Evolutionary conservation across 192 early-diverging fungal species (phyloP), one percentile per base, ranked within the genome.

Genomic region (Coemansia sp.): DNA sequence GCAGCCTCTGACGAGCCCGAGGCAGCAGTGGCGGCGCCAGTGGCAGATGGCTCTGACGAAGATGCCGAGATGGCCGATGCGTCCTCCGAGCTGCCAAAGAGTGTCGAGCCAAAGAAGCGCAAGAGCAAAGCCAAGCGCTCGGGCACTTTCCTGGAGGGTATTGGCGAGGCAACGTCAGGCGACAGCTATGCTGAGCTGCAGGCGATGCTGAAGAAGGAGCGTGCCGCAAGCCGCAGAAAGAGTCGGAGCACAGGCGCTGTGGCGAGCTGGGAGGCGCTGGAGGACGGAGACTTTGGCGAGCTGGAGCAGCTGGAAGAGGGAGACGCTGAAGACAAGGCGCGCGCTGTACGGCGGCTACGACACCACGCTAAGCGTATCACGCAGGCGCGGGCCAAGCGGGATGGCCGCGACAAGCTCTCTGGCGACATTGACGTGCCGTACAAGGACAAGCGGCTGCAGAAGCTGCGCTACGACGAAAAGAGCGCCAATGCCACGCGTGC

Each of bases 391-490:
- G 42, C 42, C 53, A 67, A 68, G 66, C 67, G 67, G 39, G 66
- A 68, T 21, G 60, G 68, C 44, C 72, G 74, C 15, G 60, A 72
- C 57, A 68, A 78, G 59, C 71, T 86, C 72, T 62, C 68, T n/a
- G 92, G 91, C 59, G 92, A 95, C 71, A 65, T 80, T 17, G 93
- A 94, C 80, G 72, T 95, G 44, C 91, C 92, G 35, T 91, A 92
- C 78, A 88, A 84, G 58, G 84, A 89, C 43, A 70, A 77, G 34
- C 22, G 38, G n/a, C 17, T 44, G 2, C 71, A 61, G 35, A 42
- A 41, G 44, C 72, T 70, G 62, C 77, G 72, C 36, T 35, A 37
- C 27, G 77, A 67, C 57, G 62, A 62, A 48, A 41, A 54, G 58
- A 32, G 69, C 35, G 65, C 60, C 0, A 54, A 53, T 0, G 58